phyloP scores from a whole-genome alignment of 345 rosid species.

The Arabis hirsuta region DNA sequence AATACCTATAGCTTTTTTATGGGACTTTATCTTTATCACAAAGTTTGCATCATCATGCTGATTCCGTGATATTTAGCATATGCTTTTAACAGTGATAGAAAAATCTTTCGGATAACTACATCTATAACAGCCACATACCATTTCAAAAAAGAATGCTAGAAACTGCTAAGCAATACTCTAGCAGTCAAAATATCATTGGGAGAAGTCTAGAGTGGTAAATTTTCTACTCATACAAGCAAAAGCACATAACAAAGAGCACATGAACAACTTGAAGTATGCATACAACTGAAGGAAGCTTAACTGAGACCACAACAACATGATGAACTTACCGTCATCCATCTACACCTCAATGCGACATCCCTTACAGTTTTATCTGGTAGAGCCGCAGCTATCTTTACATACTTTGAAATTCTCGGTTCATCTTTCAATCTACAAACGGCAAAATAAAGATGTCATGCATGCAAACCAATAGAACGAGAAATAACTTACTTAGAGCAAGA shows the following conservation, averaged over 20 bases:
- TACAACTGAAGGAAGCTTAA: conserved; percentile 10
- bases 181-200: background rate
- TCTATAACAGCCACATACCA: conserved; percentile 36
- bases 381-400: conserved; percentile 82
- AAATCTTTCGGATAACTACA: conserved; percentile 17
- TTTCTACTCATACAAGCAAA: conserved; percentile 18
- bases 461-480: background rate
- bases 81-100: conserved; percentile 34
- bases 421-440: conserved; percentile 57
- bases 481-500: conserved; percentile 5
- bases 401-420: conserved; percentile 80
- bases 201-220: conserved; percentile 25
- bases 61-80: conserved; percentile 33
- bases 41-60: conserved; percentile 37
- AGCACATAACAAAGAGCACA: background rate
- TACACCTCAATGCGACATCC: conserved; percentile 98
- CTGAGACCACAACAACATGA: conserved; percentile 18
- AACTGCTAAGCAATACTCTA: conserved; percentile 24
- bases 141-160: conserved; percentile 26
- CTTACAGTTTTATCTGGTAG: conserved; percentile 89
- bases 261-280: conserved; percentile 13
- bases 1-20: conserved; percentile 32
- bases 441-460: conserved; percentile 5
- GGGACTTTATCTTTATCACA: conserved; percentile 42
- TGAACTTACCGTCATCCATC: conserved; percentile 59